Evolutionary conservation across 1,284 basidiomycete genomes (phyloP).

Genomic region (Heterobasidion irregulare): DNA sequence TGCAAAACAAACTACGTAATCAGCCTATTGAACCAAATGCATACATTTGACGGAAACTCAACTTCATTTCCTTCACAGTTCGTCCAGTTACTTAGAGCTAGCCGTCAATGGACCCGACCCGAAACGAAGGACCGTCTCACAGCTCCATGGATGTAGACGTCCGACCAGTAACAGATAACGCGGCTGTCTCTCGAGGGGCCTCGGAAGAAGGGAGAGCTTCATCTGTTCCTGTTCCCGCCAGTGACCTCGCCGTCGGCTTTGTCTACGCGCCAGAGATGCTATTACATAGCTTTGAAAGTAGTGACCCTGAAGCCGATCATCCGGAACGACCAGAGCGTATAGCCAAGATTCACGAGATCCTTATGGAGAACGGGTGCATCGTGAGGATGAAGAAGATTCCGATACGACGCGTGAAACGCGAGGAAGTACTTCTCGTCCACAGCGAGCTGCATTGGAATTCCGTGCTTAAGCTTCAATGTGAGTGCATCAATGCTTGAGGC

Average conservation of each 20-base stretch:
- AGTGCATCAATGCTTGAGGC: conserved; percentile 23
- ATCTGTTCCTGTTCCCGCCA: conserved; percentile 11
- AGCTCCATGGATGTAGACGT: neutral
- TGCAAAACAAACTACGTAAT: too few species aligned
- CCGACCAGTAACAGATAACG: neutral
- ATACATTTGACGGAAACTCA: too few species aligned
- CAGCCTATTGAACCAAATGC: too few species aligned
- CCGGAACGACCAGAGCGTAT: conserved; percentile 90
- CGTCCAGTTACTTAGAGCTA: too few species aligned
- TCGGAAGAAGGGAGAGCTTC: neutral
- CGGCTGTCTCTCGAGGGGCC: neutral
- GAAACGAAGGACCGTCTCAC: neutral
- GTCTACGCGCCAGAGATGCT: conserved; percentile 89
- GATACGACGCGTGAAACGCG: conserved; percentile 63
- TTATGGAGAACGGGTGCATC: conserved; percentile 57
- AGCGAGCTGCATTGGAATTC: conserved; percentile 88
- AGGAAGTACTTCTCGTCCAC: conserved; percentile 87
- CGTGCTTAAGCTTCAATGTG: conserved; percentile 72
- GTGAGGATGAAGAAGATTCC: conserved; percentile 73
- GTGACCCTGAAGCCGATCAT: conserved; percentile 53
- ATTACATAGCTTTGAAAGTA: conserved; percentile 57
- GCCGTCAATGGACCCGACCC: too few species aligned
- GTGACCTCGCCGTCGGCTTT: conserved; percentile 52
- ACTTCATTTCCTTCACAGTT: too few species aligned
- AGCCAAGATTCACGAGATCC: conserved; percentile 62